These are phyloP conservation scores for Allium cepa DNA, from an alignment of 106 monocot species.

Conservation along the genomic window DNA sequence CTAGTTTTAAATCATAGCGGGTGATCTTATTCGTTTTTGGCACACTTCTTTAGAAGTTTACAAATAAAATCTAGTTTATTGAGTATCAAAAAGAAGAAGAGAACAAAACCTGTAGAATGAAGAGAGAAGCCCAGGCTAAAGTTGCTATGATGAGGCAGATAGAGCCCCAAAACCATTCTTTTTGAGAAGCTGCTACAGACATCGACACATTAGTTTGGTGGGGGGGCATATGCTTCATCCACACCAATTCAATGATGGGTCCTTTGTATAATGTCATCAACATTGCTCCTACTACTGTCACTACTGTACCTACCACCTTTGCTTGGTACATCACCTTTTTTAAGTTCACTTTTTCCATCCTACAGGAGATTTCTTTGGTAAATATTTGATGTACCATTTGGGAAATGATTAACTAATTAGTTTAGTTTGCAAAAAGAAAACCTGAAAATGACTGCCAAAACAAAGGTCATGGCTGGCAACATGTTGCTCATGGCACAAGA, in stretches of 20 bases:
- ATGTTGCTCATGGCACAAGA: constrained; percentile 78
- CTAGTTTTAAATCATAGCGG: too few species aligned
- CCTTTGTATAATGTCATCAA: constrained; percentile 44
- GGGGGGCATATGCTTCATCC: constrained; percentile 19
- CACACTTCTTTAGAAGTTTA: too few species aligned
- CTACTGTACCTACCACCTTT: constrained; percentile 30
- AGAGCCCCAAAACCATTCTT: constrained; percentile 57
- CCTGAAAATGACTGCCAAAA: constrained; percentile 56
- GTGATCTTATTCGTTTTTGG: too few species aligned
- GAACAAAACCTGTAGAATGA: constrained; percentile 38
- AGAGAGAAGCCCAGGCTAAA: constrained; percentile 56
- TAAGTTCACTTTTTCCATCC: constrained; percentile 38
- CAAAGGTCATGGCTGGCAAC: constrained; percentile 67
- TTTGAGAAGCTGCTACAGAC: constrained; percentile 11
- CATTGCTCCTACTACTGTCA: constrained; percentile 44
- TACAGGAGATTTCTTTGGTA: background rate
- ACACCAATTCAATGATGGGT: constrained; percentile 36
- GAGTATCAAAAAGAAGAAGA: too few species aligned
- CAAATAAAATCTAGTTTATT: too few species aligned
- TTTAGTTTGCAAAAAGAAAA: background rate
- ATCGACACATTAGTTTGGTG: constrained; percentile 1
- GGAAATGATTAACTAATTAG: too few species aligned
- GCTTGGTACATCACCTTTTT: constrained; percentile 41
- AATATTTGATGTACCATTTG: too few species aligned
- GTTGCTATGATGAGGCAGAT: constrained; percentile 60